Evolutionary conservation across 2,329 filamentous ascomycete species (phyloP), one percentile per base, ranked within the genome.

Genomic region (Teratosphaeriaceae sp.): DNA sequence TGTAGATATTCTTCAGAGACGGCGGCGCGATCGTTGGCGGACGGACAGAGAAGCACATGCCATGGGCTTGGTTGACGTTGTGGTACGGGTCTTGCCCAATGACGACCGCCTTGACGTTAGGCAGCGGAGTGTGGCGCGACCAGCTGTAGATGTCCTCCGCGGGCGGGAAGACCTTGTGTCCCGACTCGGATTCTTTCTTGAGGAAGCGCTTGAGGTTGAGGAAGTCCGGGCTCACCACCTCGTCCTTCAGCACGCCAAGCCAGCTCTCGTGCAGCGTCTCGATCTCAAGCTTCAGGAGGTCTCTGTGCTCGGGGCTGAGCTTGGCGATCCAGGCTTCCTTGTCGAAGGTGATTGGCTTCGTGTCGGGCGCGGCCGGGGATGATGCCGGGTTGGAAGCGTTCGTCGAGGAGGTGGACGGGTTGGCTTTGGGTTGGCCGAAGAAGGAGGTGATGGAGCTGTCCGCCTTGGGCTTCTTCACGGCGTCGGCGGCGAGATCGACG

Each of bases 71-170:
- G 65, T 94, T 94, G 63, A 80, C 65, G 64, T 94, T 94, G 71
- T 98, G 92, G 66, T 98, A 98, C 2, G 92, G 92, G 63, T 98
- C 92, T 70, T 98, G 92, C 52, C 92, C 92, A 42, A 97, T 67
- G 59, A 98, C 88, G 47, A 98, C 89, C 44, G 85, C 85, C 65
- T 94, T 95, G 64, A 97, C 89, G 12, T 75, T 83, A 69, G 83
- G 72, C 55, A 98, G 82, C 6, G 92, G 89, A 1, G 90, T 96
- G 64, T 94, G 85, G 20, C 88, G 85, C 47, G 90, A 96, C 92
- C 92, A 98, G 51, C 87, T 92, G 67, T 98, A 98, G 11, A 98
- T 80, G 57, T 98, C 90, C 51, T 88, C 76, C 54, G 80, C 74
- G 0, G 90, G 90, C 3, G 92, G 92, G 57, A 94, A 98, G 53